Percentiles rank a stretch among this genome's conserved stretches.
These are phyloP conservation scores for Acanthamoeba sp. DNA, from an alignment of 208 protist species.

Conservation along the genomic window DNA sequence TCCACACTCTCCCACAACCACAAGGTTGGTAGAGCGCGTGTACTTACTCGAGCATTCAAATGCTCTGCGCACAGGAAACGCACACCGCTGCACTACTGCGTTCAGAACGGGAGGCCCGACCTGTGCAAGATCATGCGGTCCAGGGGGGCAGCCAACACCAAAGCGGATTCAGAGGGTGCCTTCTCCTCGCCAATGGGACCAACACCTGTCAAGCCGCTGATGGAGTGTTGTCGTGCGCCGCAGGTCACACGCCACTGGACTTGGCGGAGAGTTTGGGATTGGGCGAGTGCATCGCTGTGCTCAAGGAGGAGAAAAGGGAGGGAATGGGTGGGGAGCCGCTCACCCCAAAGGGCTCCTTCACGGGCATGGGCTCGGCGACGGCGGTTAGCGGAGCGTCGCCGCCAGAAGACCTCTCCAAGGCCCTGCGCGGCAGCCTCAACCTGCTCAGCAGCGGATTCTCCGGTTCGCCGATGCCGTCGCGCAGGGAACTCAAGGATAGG, in stretches of 20 bases:
- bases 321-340: neutral
- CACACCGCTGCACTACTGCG: conserved; percentile 36
- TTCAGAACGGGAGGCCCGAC: neutral
- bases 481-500: neutral
- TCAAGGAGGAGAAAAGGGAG: conserved; percentile 16
- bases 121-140: conserved; percentile 32
- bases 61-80: neutral
- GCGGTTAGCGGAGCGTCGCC: neutral
- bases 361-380: neutral
- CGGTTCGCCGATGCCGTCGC: neutral
- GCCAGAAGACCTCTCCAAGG: conserved; percentile 45
- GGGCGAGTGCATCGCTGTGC: neutral
- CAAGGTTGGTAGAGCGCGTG: too few species aligned
- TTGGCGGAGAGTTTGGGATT: neutral
- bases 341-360: neutral
- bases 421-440: conserved; percentile 42
- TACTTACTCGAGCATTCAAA: too few species aligned
- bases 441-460: conserved; percentile 51
- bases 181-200: too few species aligned
- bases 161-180: neutral
- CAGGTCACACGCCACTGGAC: conserved; percentile 35
- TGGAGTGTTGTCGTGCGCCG: too few species aligned
- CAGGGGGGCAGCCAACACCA: neutral
- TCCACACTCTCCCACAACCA: too few species aligned
- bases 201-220: neutral